These are phyloP conservation scores for Macrolepiota fuliginosa DNA, from an alignment of 768 basidiomycete species.

Conservation along the genomic window DNA sequence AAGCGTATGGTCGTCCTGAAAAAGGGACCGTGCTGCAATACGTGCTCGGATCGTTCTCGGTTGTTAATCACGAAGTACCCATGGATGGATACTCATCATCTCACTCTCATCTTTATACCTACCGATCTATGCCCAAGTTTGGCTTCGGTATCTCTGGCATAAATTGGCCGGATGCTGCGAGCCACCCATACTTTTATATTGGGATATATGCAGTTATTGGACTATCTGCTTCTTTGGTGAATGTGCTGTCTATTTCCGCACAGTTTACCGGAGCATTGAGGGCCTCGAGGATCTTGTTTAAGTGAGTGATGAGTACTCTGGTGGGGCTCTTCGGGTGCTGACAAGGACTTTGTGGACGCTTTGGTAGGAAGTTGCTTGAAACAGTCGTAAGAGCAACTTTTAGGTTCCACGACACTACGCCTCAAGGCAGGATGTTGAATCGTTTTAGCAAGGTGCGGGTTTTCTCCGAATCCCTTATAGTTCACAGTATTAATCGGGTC, in stretches of 20 bases:
- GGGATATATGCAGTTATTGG: constrained; percentile 65
- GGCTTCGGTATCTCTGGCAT: not conserved
- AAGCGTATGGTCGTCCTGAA: constrained; percentile 42
- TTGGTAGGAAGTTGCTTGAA: constrained; percentile 52
- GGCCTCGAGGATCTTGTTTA: constrained; percentile 44
- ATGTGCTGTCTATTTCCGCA: constrained; percentile 42
- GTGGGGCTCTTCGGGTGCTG: not conserved
- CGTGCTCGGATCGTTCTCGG: constrained; percentile 33
- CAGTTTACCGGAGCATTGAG: constrained; percentile 62
- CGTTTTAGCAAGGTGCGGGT: constrained; percentile 65
- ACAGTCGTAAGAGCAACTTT: constrained; percentile 81
- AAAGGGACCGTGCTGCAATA: constrained; percentile 11
- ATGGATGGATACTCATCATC: constrained; percentile 30
- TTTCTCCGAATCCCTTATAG: not conserved
- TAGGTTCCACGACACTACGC: constrained; percentile 82
- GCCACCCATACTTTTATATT: constrained; percentile 72
- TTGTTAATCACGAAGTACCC: constrained; percentile 34
- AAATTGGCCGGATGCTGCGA: constrained; percentile 47
- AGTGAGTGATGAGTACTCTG: constrained; percentile 22
- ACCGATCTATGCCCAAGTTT: not conserved
- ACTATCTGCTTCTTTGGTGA: constrained; percentile 43
- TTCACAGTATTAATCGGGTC: not conserved
- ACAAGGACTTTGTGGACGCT: not conserved
- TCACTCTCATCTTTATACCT: constrained; percentile 21
- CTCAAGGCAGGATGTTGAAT: constrained; percentile 81